Evolutionary conservation across 2,329 filamentous ascomycete genomes (phyloP).

Genomic region (Cladosporium sp.): DNA sequence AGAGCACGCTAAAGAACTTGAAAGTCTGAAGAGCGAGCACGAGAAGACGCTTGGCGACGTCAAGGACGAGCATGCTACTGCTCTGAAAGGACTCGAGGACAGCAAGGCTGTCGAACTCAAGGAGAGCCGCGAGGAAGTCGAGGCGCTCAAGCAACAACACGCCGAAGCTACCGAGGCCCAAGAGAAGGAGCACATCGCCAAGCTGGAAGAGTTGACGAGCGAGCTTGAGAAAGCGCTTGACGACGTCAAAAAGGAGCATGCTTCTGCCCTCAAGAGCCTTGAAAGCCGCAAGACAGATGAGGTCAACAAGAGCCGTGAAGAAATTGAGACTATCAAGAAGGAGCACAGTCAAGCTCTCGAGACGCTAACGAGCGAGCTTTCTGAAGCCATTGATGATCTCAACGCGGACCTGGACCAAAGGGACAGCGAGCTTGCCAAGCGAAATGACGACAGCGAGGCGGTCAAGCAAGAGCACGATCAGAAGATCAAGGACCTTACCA

Average conservation of each 20-base stretch:
- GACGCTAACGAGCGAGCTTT: constrained; percentile 18
- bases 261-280: constrained; percentile 5
- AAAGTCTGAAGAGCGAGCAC: constrained; percentile 2
- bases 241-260: constrained; percentile 26
- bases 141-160: constrained; percentile 17
- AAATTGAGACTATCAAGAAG: constrained; percentile 11
- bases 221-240: constrained; percentile 17
- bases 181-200: constrained; percentile 15
- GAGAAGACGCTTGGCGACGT: not conserved
- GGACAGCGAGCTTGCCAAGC: constrained; percentile 4
- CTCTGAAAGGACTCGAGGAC: not conserved
- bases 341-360: constrained; percentile 16
- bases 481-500: not conserved
- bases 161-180: constrained; percentile 11
- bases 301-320: constrained; percentile 1
- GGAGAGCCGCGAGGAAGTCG: constrained; percentile 1
- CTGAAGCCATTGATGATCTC: constrained; percentile 18
- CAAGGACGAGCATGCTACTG: constrained; percentile 8
- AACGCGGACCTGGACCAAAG: constrained; percentile 19
- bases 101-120: not conserved
- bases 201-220: not conserved
- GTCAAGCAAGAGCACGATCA: not conserved
- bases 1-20: constrained; percentile 20
- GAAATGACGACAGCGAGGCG: not conserved
- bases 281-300: constrained; percentile 13